A percentile compares a stretch with the other conserved stretches of the same genome.
These are phyloP conservation scores for Kokia cookei DNA, from an alignment of 441 rosid species.

Conservation along the genomic window DNA sequence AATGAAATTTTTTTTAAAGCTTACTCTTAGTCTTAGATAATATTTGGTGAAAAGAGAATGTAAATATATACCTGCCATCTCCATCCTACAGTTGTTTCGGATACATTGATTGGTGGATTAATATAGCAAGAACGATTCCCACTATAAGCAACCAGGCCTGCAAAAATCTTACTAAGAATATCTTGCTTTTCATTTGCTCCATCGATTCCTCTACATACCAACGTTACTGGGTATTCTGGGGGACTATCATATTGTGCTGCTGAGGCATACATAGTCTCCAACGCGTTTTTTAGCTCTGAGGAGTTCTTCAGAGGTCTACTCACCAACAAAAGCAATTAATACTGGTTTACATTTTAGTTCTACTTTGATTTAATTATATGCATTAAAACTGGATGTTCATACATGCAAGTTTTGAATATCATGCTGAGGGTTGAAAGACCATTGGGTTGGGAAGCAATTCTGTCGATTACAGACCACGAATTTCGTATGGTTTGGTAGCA, in stretches of 20 bases:
- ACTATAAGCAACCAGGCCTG: constrained; percentile 37
- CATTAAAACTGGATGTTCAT: not conserved
- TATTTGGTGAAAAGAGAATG: no score
- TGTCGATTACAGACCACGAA: constrained; percentile 43
- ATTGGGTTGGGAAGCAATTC: constrained; percentile 26
- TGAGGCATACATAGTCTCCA: constrained; percentile 6
- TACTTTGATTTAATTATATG: no score
- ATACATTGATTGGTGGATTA: constrained; percentile 3
- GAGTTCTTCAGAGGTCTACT: constrained; percentile 12
- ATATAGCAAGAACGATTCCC: constrained; percentile 40
- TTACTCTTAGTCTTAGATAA: no score
- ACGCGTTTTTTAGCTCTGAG: constrained; percentile 27
- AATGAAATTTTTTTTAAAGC: no score
- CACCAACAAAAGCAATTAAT: no score
- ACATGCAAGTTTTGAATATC: constrained; percentile 38
- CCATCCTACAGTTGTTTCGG: constrained; percentile 29
- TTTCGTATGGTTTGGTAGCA: constrained; percentile 28
- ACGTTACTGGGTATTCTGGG: constrained; percentile 27
- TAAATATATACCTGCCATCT: constrained; percentile 39
- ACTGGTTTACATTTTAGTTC: no score
- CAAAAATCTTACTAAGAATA: constrained; percentile 36
- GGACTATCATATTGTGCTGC: constrained; percentile 61
- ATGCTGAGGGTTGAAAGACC: constrained; percentile 36
- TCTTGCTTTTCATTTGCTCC: constrained; percentile 11
- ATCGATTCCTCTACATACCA: constrained; percentile 52